Evolutionary conservation across 257 asterid genomes (phyloP).

Genomic region (Thymus quinquecostatus): DNA sequence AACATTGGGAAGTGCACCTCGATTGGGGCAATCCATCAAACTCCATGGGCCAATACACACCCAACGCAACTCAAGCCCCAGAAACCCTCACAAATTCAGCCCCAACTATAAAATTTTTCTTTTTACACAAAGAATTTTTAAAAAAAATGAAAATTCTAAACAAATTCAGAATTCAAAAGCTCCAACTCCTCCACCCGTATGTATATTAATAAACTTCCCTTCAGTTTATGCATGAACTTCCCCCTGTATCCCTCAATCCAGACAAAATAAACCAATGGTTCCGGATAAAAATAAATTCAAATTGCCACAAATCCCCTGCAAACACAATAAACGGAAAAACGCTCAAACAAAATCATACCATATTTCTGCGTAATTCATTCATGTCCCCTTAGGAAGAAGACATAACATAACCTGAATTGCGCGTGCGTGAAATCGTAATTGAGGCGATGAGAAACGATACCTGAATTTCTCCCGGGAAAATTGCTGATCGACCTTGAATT

Average conservation of each 20-base stretch:
- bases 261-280: constrained; percentile 28
- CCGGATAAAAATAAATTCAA: constrained; percentile 31
- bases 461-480: constrained; percentile 33
- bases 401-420: background rate
- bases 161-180: constrained; percentile 32
- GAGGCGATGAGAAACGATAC: constrained; percentile 9
- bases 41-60: constrained; percentile 62
- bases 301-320: constrained; percentile 35
- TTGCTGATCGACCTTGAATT: constrained; percentile 12
- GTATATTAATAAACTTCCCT: constrained; percentile 34
- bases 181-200: constrained; percentile 53
- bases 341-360: background rate
- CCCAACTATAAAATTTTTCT: constrained; percentile 30
- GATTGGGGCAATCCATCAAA: constrained; percentile 45
- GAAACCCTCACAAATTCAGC: constrained; percentile 21
- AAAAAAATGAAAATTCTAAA: constrained; percentile 8
- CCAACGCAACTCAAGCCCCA: constrained; percentile 40
- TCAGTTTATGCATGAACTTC: constrained; percentile 24
- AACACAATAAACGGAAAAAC: constrained; percentile 9
- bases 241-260: constrained; percentile 44
- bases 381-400: background rate
- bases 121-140: constrained; percentile 24
- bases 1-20: constrained; percentile 53
- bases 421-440: constrained; percentile 9
- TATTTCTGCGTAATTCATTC: background rate